Percentiles rank a stretch among this genome's conserved stretches.
phyloP scores from a whole-genome alignment of 2,329 filamentous ascomycete genomes.

The Paramyrothecium roridum region DNA sequence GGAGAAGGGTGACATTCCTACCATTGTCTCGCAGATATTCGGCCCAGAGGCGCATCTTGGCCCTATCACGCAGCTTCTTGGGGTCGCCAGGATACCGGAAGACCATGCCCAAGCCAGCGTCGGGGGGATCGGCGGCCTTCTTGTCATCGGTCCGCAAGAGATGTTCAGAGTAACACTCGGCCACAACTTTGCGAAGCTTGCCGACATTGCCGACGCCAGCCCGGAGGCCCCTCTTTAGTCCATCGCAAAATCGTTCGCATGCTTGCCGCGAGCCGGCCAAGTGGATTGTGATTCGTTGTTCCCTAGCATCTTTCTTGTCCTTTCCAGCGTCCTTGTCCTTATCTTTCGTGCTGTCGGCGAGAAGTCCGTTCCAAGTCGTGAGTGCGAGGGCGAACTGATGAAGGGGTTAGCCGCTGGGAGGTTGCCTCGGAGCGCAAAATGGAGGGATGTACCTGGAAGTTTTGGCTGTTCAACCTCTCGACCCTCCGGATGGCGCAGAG shows the following conservation, averaged over 20 bases:
- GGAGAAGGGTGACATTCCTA: slow-evolving; percentile 84
- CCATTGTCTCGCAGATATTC: slow-evolving; percentile 96
- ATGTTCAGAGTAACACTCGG: slow-evolving; percentile 90
- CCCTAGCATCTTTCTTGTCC: slow-evolving; percentile 43
- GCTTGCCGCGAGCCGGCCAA: slow-evolving; percentile 83
- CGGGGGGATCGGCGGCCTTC: slow-evolving; percentile 61
- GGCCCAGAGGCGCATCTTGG: slow-evolving; percentile 96
- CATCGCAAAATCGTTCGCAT: slow-evolving; percentile 95
- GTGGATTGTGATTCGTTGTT: slow-evolving; percentile 89
- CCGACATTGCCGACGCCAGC: slow-evolving; percentile 85
- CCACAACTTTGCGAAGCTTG: slow-evolving; percentile 75
- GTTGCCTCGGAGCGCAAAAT: neutral
- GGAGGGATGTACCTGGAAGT: slow-evolving; percentile 59
- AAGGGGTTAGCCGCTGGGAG: neutral
- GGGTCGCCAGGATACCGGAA: slow-evolving; percentile 95
- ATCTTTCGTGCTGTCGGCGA: slow-evolving; percentile 53
- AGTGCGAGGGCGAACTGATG: slow-evolving; percentile 81
- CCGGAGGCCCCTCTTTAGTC: slow-evolving; percentile 83
- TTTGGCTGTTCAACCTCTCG: slow-evolving; percentile 88
- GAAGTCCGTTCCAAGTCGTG: slow-evolving; percentile 86
- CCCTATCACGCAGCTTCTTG: slow-evolving; percentile 87
- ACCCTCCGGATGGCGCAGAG: slow-evolving; percentile 89
- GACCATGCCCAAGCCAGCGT: slow-evolving; percentile 86
- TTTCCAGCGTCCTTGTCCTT: slow-evolving; percentile 31
- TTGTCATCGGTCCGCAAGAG: slow-evolving; percentile 62